These are phyloP conservation scores for Sporothrix phasma DNA, from an alignment of 2,329 filamentous ascomycete species.

Conservation along the genomic window DNA sequence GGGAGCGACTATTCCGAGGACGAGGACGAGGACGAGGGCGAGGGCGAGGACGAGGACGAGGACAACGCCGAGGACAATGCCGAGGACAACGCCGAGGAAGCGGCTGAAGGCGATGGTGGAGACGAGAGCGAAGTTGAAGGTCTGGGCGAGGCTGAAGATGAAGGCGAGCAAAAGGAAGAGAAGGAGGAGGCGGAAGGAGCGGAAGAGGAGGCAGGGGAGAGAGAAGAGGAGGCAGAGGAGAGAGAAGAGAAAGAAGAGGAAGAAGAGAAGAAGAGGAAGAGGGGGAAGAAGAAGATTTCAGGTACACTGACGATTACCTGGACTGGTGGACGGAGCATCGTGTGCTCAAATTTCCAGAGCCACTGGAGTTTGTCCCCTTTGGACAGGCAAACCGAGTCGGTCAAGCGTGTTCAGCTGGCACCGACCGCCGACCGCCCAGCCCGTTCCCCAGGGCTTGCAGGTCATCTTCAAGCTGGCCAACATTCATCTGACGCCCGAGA, in stretches of 20 bases:
- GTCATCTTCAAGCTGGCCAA: conserved; percentile 54
- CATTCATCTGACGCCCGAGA: conserved; percentile 46
- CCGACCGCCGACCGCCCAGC: neutral
- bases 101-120: no score
- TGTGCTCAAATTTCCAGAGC: conserved; percentile 14
- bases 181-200: no score
- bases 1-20: conserved; percentile 1
- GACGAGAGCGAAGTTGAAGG: no score
- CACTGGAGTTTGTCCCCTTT: conserved; percentile 7
- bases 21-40: neutral
- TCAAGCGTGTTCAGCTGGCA: conserved; percentile 6
- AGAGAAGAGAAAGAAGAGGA: no score
- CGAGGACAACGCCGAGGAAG: no score
- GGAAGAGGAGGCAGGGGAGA: no score
- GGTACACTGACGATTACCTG: conserved; percentile 9
- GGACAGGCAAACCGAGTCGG: neutral
- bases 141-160: no score
- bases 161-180: no score
- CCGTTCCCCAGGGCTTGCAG: conserved; percentile 35
- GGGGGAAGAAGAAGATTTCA: no score
- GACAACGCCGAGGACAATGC: conserved; percentile 3
- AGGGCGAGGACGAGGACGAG: conserved; percentile 3
- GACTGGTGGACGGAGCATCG: conserved; percentile 8
- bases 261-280: no score
- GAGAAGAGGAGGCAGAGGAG: no score